These are phyloP conservation scores for Neurospora sp. DNA, from an alignment of 495 filamentous ascomycete genomes.

Conservation along the genomic window DNA sequence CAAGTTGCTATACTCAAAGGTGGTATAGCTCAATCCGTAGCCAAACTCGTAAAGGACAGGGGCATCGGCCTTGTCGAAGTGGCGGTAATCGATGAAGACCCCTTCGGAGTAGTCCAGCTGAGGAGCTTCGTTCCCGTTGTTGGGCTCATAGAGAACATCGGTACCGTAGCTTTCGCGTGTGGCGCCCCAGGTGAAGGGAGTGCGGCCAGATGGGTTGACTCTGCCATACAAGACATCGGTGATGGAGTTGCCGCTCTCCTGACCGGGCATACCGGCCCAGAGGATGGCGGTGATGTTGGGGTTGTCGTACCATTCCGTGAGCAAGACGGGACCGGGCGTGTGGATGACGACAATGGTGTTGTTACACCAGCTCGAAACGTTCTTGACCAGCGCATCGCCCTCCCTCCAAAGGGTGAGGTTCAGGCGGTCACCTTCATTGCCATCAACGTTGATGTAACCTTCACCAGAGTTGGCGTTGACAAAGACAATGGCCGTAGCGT, in stretches of 20 bases:
- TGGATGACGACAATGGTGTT: conserved; percentile 94
- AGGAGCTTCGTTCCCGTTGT: conserved; percentile 58
- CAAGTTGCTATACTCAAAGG: conserved; percentile 69
- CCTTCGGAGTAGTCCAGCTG: conserved; percentile 81
- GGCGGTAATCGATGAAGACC: conserved; percentile 88
- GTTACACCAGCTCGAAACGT: conserved; percentile 65
- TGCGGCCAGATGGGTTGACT: conserved; percentile 76
- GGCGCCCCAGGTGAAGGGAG: conserved; percentile 81
- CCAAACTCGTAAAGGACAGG: conserved; percentile 87
- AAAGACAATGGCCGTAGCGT: conserved; percentile 70
- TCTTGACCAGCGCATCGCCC: conserved; percentile 68
- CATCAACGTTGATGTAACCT: conserved; percentile 73
- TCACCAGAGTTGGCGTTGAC: conserved; percentile 84
- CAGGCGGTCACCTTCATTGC: conserved; percentile 81
- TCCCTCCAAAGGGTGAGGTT: conserved; percentile 86
- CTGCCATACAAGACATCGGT: conserved; percentile 84
- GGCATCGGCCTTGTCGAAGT: conserved; percentile 67
- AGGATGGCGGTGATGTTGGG: conserved; percentile 92
- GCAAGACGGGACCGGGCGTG: conserved; percentile 67
- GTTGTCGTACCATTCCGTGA: conserved; percentile 67
- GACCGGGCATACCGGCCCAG: conserved; percentile 87
- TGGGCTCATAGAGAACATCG: conserved; percentile 64
- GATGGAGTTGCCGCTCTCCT: conserved; percentile 87
- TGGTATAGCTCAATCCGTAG: conserved; percentile 83
- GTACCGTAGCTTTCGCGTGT: conserved; percentile 63